Percentiles rank a stretch among this genome's conserved stretches.
phyloP scores from a whole-genome alignment of 2,329 filamentous ascomycete genomes.

The Cladosporium oxysporum region DNA sequence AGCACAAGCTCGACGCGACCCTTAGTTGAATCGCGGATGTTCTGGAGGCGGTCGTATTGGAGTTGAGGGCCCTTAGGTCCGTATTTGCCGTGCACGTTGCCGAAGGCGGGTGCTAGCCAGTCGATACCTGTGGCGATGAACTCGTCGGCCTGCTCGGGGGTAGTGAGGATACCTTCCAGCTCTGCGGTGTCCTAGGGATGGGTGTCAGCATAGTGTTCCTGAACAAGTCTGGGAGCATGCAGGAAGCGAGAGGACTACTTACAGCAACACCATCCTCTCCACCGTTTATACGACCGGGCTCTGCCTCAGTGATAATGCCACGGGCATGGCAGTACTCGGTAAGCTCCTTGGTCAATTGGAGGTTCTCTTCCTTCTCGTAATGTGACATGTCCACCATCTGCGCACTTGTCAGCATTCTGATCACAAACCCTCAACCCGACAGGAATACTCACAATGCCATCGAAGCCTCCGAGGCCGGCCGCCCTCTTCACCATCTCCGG shows the following conservation, averaged over 20 bases:
- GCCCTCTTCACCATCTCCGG: slow-evolving; percentile 28
- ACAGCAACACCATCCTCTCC: slow-evolving; percentile 36
- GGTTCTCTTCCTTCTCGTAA: slow-evolving; percentile 37
- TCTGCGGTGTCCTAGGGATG: slow-evolving; percentile 29
- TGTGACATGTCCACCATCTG: slow-evolving; percentile 40
- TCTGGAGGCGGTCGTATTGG: slow-evolving; percentile 41
- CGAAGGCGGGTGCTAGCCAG: slow-evolving; percentile 37
- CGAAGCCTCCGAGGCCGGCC: slow-evolving; percentile 31
- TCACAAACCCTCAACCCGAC: background rate
- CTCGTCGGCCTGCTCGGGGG: slow-evolving; percentile 32
- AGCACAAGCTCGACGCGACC: slow-evolving; percentile 53
- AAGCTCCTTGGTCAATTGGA: slow-evolving; percentile 33
- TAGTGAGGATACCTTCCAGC: slow-evolving; percentile 33
- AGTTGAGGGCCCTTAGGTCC: slow-evolving; percentile 37
- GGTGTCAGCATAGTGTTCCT: background rate
- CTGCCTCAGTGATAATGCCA: slow-evolving; percentile 37
- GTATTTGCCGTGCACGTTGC: slow-evolving; percentile 38
- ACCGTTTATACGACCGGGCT: slow-evolving; percentile 37
- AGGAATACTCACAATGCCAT: slow-evolving; percentile 28
- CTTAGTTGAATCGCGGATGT: slow-evolving; percentile 38
- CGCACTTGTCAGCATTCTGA: background rate
- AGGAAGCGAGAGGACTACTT: background rate
- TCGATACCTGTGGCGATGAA: slow-evolving; percentile 36
- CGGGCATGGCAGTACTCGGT: slow-evolving; percentile 33
- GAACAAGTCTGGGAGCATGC: background rate